phyloP scores from a whole-genome alignment of 78 protist species.

The Bigelowiella natans region DNA sequence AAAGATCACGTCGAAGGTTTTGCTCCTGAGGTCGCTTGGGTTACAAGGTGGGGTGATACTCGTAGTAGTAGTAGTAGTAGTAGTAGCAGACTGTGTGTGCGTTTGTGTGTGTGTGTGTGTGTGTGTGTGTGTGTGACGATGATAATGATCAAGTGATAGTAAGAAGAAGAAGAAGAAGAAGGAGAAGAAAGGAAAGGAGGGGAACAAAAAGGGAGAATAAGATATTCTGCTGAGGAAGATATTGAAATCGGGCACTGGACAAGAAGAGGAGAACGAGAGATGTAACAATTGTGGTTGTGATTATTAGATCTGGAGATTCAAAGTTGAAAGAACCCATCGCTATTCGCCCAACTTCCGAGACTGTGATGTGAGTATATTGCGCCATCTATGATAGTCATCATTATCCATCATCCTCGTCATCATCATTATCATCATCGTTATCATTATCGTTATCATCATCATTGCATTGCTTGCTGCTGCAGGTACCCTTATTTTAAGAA shows the following conservation, averaged over 20 bases:
- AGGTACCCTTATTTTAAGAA: slow-evolving; percentile 23
- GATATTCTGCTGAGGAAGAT: neutral
- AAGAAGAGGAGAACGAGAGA: no score
- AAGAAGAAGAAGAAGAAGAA: neutral
- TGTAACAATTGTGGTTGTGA: no score
- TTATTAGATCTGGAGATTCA: neutral
- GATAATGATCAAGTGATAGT: neutral
- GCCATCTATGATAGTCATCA: slow-evolving; percentile 24
- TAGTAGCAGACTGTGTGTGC: neutral
- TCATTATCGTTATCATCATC: no score
- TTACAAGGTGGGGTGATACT: slow-evolving; percentile 69
- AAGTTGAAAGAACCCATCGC: slow-evolving; percentile 82
- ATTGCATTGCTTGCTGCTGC: neutral
- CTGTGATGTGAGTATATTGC: slow-evolving; percentile 95
- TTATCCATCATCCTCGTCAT: neutral
- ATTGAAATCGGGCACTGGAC: neutral
- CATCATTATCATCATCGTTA: no score
- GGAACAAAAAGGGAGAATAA: neutral
- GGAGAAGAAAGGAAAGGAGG: no score
- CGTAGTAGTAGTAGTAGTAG: neutral
- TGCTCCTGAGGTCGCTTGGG: slow-evolving; percentile 95
- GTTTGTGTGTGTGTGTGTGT: neutral
- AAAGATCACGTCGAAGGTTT: slow-evolving; percentile 84
- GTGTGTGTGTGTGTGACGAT: neutral
- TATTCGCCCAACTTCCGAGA: slow-evolving; percentile 93